Conservation (phyloP, 106 monocot genomes). For the Amphibolis antarctica region DNA sequence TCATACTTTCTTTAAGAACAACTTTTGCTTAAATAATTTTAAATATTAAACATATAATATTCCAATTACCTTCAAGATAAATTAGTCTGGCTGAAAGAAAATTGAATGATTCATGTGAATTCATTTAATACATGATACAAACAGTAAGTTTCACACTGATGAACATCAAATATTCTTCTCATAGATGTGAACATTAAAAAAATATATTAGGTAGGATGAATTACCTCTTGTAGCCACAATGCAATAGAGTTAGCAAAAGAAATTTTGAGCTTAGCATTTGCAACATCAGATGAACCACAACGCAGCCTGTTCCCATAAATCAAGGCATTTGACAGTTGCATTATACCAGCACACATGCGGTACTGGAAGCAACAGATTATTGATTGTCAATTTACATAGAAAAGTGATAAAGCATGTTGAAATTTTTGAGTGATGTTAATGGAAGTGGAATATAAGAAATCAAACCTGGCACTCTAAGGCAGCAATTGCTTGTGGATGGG, state of each 20-base stretch:
- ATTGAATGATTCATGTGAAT: too few species aligned
- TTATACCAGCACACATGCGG: constrained; percentile 88
- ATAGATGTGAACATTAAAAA: not conserved
- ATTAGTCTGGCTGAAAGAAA: too few species aligned
- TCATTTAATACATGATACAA: too few species aligned
- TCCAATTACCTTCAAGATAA: too few species aligned
- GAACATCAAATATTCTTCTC: too few species aligned
- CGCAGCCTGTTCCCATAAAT: constrained; percentile 88
- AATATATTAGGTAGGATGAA: not conserved
- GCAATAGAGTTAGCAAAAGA: constrained; percentile 21
- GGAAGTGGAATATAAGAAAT: constrained; percentile 1
- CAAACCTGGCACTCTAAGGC: constrained; percentile 81
- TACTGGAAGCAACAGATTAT: constrained; percentile 45
- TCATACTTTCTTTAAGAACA: too few species aligned
- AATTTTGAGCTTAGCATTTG: constrained; percentile 57
- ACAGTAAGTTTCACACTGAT: too few species aligned
- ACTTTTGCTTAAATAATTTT: too few species aligned
- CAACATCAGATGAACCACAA: constrained; percentile 83
- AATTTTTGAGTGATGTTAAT: not conserved
- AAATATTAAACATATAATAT: too few species aligned
- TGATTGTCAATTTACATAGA: not conserved
- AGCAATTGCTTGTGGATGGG: constrained; percentile 93
- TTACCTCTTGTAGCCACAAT: constrained; percentile 70
- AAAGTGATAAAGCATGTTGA: not conserved
- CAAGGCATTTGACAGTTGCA: constrained; percentile 86